These are phyloP conservation scores for Tulasnella sp. DNA, from an alignment of 768 basidiomycete species.

Conservation along the genomic window DNA sequence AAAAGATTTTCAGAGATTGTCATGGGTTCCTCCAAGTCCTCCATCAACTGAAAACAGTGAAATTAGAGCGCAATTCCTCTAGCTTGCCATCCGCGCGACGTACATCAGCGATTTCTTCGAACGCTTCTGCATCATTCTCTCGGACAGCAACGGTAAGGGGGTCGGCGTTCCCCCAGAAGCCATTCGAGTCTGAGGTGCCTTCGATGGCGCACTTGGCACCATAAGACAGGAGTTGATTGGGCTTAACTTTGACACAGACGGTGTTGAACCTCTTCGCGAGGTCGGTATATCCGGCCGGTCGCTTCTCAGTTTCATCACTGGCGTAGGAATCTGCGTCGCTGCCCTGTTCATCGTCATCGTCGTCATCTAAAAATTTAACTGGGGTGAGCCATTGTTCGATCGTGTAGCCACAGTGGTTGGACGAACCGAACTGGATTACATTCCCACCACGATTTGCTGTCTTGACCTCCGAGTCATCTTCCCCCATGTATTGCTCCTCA, in stretches of 20 bases:
- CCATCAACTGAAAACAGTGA: conserved; percentile 44
- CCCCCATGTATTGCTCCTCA: conserved; percentile 54
- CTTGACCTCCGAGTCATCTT: conserved; percentile 38
- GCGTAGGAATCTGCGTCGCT: conserved; percentile 47
- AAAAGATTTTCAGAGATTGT: conserved; percentile 36
- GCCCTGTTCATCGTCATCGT: conserved; percentile 44
- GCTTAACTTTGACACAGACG: conserved; percentile 39
- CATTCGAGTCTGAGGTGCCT: not conserved
- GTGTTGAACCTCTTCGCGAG: conserved; percentile 55
- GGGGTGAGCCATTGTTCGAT: not conserved
- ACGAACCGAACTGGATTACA: not conserved
- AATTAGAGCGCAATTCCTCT: not conserved
- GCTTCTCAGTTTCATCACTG: conserved; percentile 38
- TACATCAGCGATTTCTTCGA: conserved; percentile 24
- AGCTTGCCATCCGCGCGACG: not conserved
- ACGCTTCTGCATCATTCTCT: conserved; percentile 8
- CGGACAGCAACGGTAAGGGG: conserved; percentile 6
- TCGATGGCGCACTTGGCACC: not conserved
- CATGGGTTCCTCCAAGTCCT: conserved; percentile 10
- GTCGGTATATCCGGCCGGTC: conserved; percentile 54
- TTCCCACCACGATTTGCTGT: not conserved
- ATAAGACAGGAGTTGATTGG: not conserved
- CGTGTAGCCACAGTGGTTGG: not conserved
- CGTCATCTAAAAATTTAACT: not conserved
- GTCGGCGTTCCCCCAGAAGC: not conserved